These are phyloP conservation scores for Trametes maxima DNA, from an alignment of 768 basidiomycete genomes.

Conservation along the genomic window DNA sequence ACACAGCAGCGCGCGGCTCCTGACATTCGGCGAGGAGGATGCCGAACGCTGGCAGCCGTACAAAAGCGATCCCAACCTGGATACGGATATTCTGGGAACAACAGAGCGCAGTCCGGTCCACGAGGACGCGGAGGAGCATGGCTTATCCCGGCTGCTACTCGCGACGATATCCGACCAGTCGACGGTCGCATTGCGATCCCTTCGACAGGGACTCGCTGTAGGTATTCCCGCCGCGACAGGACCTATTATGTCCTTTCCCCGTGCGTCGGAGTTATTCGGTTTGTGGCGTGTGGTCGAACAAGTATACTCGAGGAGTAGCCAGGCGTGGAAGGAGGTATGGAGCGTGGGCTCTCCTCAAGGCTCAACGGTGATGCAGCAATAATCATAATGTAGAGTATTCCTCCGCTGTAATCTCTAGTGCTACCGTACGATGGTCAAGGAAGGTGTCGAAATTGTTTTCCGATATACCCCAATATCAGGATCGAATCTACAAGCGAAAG, in stretches of 20 bases:
- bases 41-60: neutral
- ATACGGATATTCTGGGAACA: neutral
- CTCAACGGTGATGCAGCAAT: neutral
- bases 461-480: too few species aligned
- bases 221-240: neutral
- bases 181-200: slow-evolving; percentile 20
- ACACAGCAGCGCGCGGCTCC: slow-evolving; percentile 19
- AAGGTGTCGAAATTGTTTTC: too few species aligned
- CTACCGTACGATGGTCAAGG: too few species aligned
- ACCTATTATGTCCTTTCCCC: slow-evolving; percentile 15
- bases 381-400: neutral
- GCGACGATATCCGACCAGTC: slow-evolving; percentile 23
- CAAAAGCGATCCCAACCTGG: neutral
- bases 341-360: neutral
- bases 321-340: slow-evolving; percentile 31
- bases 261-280: slow-evolving; percentile 9
- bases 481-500: too few species aligned
- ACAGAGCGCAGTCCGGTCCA: neutral
- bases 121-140: slow-evolving; percentile 7
- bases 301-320: slow-evolving; percentile 24
- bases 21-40: neutral
- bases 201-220: slow-evolving; percentile 21
- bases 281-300: slow-evolving; percentile 26
- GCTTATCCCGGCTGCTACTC: slow-evolving; percentile 20
- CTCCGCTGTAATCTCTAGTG: too few species aligned